These are phyloP conservation scores for Aspergillus affinis DNA, from an alignment of 495 filamentous ascomycete species.

Conservation along the genomic window DNA sequence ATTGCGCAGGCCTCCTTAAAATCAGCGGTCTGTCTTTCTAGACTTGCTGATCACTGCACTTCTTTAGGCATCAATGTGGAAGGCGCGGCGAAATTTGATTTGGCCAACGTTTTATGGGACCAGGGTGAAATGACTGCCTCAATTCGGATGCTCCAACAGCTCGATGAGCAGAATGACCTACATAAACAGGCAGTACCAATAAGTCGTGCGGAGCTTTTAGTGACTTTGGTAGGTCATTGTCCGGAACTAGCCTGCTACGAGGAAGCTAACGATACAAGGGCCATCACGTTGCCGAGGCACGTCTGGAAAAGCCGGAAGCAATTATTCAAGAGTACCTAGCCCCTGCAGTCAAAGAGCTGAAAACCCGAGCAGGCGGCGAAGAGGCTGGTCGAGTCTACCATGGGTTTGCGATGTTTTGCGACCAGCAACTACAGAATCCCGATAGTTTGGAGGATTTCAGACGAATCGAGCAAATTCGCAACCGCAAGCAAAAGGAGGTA, in stretches of 20 bases:
- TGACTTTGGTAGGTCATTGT: conserved; percentile 65
- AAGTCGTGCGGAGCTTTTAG: conserved; percentile 76
- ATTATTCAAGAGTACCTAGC: conserved; percentile 83
- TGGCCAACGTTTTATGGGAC: conserved; percentile 90
- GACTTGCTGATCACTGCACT: conserved; percentile 65
- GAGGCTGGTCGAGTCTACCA: conserved; percentile 88
- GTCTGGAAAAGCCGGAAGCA: conserved; percentile 86
- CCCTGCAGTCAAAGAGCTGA: conserved; percentile 78
- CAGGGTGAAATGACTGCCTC: conserved; percentile 90
- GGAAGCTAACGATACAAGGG: conserved; percentile 47
- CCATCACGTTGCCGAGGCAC: conserved; percentile 84
- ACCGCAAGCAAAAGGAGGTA: conserved; percentile 79
- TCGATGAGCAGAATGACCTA: conserved; percentile 60
- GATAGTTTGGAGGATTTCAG: conserved; percentile 82
- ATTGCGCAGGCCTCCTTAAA: conserved; percentile 84
- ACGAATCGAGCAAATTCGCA: conserved; percentile 73
- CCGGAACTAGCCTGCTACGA: background rate
- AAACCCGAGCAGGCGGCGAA: conserved; percentile 62
- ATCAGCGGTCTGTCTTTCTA: conserved; percentile 74
- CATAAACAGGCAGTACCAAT: conserved; percentile 72
- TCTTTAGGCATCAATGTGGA: conserved; percentile 71
- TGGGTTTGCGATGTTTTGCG: conserved; percentile 92
- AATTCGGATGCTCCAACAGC: conserved; percentile 78
- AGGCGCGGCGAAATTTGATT: conserved; percentile 71
- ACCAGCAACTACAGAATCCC: conserved; percentile 83